phyloP scores from a whole-genome alignment of 176 grass and related monocot species.

The Bolboschoenus planiculmis region DNA sequence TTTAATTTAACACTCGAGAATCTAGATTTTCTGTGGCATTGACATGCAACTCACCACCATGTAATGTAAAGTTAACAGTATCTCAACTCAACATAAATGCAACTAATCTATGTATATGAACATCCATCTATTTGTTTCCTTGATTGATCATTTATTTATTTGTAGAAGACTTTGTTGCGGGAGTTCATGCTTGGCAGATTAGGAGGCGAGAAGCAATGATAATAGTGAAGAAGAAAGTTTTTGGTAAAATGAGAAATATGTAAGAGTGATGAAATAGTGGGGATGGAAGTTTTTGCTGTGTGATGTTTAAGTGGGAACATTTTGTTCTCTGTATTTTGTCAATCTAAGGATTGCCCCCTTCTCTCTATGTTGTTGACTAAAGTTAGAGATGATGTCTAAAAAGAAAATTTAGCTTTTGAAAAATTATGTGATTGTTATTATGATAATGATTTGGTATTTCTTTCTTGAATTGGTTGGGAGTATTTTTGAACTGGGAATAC shows the following conservation, averaged over 20 bases:
- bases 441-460: neutral
- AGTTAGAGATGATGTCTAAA: neutral
- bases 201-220: neutral
- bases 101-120: neutral
- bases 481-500: neutral
- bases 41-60: neutral
- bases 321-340: constrained; percentile 23
- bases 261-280: neutral
- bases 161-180: constrained; percentile 39
- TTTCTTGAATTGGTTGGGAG: neutral
- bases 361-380: neutral
- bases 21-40: neutral
- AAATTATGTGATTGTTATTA: neutral
- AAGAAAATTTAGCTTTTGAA: neutral
- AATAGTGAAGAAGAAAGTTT: neutral
- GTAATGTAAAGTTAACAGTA: neutral
- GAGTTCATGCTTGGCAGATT: constrained; percentile 32
- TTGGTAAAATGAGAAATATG: neutral
- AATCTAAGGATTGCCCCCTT: neutral
- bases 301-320: constrained; percentile 14
- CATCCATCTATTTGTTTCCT: neutral
- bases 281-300: neutral
- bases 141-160: neutral
- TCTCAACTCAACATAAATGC: neutral
- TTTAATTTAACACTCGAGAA: neutral